These are phyloP conservation scores for Erysimum pusillum DNA, from an alignment of 441 rosid species.

Conservation along the genomic window DNA sequence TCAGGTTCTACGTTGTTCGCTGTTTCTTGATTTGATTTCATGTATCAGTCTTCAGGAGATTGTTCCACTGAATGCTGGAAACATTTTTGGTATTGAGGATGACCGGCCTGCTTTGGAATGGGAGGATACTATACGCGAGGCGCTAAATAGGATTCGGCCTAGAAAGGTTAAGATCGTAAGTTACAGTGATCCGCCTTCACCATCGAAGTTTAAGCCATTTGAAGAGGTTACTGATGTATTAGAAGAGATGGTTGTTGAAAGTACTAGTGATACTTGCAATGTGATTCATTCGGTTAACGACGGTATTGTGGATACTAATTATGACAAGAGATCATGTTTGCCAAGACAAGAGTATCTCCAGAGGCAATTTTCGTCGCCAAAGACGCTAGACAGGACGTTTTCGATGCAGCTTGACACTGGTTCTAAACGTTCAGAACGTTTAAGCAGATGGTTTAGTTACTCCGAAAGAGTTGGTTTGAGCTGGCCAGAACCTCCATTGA, in stretches of 20 bases:
- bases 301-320: slow-evolving; percentile 49
- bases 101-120: slow-evolving; percentile 72
- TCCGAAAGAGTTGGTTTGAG: slow-evolving; percentile 78
- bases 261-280: slow-evolving; percentile 51
- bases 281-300: slow-evolving; percentile 62
- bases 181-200: slow-evolving; percentile 89
- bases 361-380: slow-evolving; percentile 70
- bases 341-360: slow-evolving; percentile 55
- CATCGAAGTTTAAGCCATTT: slow-evolving; percentile 73
- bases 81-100: slow-evolving; percentile 85
- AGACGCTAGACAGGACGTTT: slow-evolving; percentile 63
- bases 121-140: slow-evolving; percentile 81
- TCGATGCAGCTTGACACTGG: slow-evolving; percentile 57
- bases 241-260: slow-evolving; percentile 56
- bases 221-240: slow-evolving; percentile 66
- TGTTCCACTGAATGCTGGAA: slow-evolving; percentile 91
- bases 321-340: slow-evolving; percentile 43
- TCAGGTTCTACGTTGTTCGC: background rate
- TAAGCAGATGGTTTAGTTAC: slow-evolving; percentile 58
- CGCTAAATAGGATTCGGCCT: slow-evolving; percentile 61
- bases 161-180: slow-evolving; percentile 60
- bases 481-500: slow-evolving; percentile 87
- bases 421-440: slow-evolving; percentile 54
- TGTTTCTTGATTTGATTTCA: background rate
- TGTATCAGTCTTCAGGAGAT: slow-evolving; percentile 80